These are phyloP conservation scores for Debaryomyces castellii DNA, from an alignment of 805 yeast genomes.

Conservation along the genomic window DNA sequence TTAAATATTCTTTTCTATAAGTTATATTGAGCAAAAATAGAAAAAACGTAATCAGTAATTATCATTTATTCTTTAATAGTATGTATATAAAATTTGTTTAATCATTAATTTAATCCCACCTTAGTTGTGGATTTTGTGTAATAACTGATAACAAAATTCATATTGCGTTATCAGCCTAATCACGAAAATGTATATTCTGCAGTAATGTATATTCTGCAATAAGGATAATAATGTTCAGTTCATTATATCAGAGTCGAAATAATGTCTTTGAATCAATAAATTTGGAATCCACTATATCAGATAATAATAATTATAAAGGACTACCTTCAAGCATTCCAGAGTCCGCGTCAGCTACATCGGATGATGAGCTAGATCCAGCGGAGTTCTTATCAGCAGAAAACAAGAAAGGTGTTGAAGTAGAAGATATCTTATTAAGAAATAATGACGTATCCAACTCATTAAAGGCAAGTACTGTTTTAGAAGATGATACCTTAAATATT, in stretches of 20 bases:
- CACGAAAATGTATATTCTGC: not conserved
- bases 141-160: not conserved
- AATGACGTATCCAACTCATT: not conserved
- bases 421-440: not conserved
- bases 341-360: conserved; percentile 8
- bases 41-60: too few relatives aligned
- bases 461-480: conserved; percentile 1
- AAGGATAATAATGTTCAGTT: not conserved
- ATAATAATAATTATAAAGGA: not conserved
- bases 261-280: conserved; percentile 9
- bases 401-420: not conserved
- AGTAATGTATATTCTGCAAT: not conserved
- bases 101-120: not conserved
- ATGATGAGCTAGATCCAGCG: conserved; percentile 23
- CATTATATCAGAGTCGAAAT: not conserved
- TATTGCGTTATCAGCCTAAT: not conserved
- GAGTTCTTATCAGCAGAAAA: conserved; percentile 18
- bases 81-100: not conserved
- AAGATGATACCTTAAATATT: not conserved
- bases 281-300: conserved; percentile 2
- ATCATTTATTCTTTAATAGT: too few relatives aligned
- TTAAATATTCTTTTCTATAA: too few relatives aligned
- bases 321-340: conserved; percentile 1
- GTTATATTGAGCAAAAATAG: too few relatives aligned
- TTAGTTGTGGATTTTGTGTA: not conserved